phyloP scores from a whole-genome alignment of 2,329 filamentous ascomycete species.

The Cladophialophora bantiana region DNA sequence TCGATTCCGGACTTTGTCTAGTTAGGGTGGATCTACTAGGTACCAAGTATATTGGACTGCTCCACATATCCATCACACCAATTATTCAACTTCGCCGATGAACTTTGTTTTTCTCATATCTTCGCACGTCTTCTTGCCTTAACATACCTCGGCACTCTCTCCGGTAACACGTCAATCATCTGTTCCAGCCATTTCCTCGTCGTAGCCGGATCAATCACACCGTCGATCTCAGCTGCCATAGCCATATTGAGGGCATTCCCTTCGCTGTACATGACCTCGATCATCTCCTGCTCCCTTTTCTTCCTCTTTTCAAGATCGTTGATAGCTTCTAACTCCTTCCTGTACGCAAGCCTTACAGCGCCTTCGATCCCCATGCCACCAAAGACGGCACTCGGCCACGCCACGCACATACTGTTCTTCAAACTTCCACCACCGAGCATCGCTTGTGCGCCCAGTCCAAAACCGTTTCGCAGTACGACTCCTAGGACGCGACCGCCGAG shows the following conservation, averaged over 20 bases:
- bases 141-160: constrained; percentile 33
- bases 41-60: constrained; percentile 13
- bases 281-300: constrained; percentile 36
- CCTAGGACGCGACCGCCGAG: constrained; percentile 32
- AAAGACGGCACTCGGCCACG: constrained; percentile 35
- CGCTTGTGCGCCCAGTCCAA: constrained; percentile 35
- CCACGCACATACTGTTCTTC: constrained; percentile 36
- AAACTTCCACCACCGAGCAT: constrained; percentile 36
- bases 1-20: constrained; percentile 16
- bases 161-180: constrained; percentile 32
- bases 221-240: constrained; percentile 32
- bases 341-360: constrained; percentile 34
- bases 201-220: constrained; percentile 34
- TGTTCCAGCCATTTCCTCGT: constrained; percentile 36
- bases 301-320: constrained; percentile 29
- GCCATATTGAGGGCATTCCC: constrained; percentile 34
- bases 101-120: constrained; percentile 28
- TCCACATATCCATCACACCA: constrained; percentile 19
- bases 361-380: constrained; percentile 36
- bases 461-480: constrained; percentile 34
- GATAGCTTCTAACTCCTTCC: constrained; percentile 33
- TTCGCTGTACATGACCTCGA: constrained; percentile 34
- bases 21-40: constrained; percentile 9
- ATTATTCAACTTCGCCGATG: constrained; percentile 16
- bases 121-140: constrained; percentile 34